Evolutionary conservation across 179 eudicot genomes (phyloP).

Genomic region (Dionaea muscipula): DNA sequence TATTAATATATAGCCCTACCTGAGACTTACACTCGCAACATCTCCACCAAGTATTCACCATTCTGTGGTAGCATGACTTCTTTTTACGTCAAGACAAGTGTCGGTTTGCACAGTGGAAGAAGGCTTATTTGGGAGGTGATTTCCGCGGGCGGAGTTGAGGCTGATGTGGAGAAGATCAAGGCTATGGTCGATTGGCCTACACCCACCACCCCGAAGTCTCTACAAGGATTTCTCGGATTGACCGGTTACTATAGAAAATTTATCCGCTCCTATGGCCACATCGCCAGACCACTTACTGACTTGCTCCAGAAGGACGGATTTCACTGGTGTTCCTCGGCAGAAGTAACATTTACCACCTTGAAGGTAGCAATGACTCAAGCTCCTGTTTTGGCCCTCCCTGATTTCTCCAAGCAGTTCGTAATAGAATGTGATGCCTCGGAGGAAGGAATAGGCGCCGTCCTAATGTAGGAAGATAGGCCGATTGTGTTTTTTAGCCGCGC

Average conservation of each 20-base stretch:
- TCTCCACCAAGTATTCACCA: neutral
- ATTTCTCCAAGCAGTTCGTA: too few relatives aligned
- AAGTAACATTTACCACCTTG: neutral
- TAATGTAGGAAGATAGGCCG: neutral
- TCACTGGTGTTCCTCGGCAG: neutral
- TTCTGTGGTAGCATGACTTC: too few relatives aligned
- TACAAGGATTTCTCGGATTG: too few relatives aligned
- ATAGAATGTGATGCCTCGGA: constrained; percentile 6
- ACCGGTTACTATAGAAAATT: too few relatives aligned
- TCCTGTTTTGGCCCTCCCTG: neutral
- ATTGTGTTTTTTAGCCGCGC: constrained; percentile 1
- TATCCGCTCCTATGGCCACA: too few relatives aligned
- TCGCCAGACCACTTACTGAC: constrained; percentile 1
- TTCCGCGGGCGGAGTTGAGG: too few relatives aligned
- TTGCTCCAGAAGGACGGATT: neutral
- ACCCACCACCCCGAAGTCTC: neutral
- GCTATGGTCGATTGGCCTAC: neutral
- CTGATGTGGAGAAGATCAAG: too few relatives aligned
- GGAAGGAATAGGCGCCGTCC: neutral
- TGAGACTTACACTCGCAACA: neutral
- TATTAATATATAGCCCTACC: too few relatives aligned
- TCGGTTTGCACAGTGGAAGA: too few relatives aligned
- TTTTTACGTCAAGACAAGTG: too few relatives aligned
- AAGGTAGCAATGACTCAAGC: neutral
- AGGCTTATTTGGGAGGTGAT: too few relatives aligned